Evolutionary conservation across 2,329 filamentous ascomycete genomes (phyloP).

Genomic region (Coccinonectria pachysandricola): DNA sequence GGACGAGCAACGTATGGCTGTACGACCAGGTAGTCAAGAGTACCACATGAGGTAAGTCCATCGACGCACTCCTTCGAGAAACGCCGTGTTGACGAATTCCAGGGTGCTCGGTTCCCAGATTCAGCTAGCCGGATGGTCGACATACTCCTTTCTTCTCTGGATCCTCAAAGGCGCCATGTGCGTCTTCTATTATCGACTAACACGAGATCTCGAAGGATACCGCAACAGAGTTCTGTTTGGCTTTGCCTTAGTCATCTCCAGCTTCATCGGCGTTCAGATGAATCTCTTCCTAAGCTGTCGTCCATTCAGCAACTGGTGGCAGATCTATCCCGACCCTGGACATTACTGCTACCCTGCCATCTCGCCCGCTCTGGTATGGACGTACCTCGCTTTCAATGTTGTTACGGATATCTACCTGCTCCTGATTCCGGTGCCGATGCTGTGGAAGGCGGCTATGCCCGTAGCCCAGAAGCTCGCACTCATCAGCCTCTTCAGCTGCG

Average conservation of each 20-base stretch:
- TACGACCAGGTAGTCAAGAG: constrained; percentile 34
- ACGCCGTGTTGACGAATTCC: neutral
- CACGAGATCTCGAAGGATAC: constrained; percentile 31
- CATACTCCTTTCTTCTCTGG: constrained; percentile 45
- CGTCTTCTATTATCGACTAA: constrained; percentile 46
- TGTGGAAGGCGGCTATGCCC: constrained; percentile 27
- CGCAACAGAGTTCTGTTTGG: constrained; percentile 37
- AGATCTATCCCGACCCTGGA: constrained; percentile 48
- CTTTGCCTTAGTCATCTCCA: constrained; percentile 36
- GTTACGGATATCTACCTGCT: constrained; percentile 49
- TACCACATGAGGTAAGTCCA: constrained; percentile 27
- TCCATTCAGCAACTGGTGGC: constrained; percentile 45
- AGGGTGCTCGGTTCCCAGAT: constrained; percentile 47
- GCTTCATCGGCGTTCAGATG: constrained; percentile 38
- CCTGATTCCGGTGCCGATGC: constrained; percentile 45
- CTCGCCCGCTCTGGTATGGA: constrained; percentile 39
- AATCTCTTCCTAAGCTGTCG: constrained; percentile 42
- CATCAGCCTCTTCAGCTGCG: constrained; percentile 29
- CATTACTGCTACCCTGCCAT: constrained; percentile 39
- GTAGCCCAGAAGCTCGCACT: constrained; percentile 28
- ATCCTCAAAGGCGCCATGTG: constrained; percentile 46
- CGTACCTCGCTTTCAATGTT: constrained; percentile 42
- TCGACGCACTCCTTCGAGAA: too few relatives aligned
- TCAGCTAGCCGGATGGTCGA: constrained; percentile 44
- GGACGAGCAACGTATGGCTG: constrained; percentile 32